A percentile compares a stretch with the other conserved stretches of the same genome.
Evolutionary conservation across 2,329 filamentous ascomycete genomes (phyloP).

Genomic region (Xylariaceae sp.): DNA sequence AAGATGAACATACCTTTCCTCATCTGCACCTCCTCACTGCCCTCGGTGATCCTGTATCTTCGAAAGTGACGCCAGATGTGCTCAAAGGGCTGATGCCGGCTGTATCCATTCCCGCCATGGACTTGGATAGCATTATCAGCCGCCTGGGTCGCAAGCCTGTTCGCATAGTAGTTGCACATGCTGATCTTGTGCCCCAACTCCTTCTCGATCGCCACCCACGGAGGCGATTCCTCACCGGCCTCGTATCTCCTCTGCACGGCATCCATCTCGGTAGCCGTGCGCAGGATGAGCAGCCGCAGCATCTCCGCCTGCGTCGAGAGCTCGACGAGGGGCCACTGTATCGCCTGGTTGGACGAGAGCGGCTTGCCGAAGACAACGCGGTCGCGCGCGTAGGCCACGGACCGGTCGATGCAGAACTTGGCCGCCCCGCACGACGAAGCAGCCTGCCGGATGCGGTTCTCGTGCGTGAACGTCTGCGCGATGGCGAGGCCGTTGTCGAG

Average conservation of each 20-base stretch:
- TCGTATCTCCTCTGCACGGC: conserved; percentile 35
- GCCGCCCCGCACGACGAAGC: conserved; percentile 55
- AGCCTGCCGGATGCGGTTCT: conserved; percentile 61
- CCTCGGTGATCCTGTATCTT: conserved; percentile 58
- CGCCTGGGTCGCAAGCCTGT: conserved; percentile 53
- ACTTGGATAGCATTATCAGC: conserved; percentile 60
- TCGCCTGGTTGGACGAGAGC: conserved; percentile 54
- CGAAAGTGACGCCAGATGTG: conserved; percentile 62
- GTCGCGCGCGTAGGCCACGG: conserved; percentile 49
- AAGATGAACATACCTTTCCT: conserved; percentile 36
- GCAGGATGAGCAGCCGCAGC: conserved; percentile 54
- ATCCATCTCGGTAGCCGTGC: conserved; percentile 59
- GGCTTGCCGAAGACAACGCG: conserved; percentile 52
- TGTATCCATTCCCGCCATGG: conserved; percentile 55
- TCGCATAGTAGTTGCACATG: conserved; percentile 64
- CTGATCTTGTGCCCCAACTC: conserved; percentile 55
- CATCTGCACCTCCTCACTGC: conserved; percentile 62
- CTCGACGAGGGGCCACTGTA: conserved; percentile 60
- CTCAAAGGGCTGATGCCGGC: conserved; percentile 51
- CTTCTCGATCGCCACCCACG: conserved; percentile 50
- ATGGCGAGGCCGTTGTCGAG: conserved; percentile 51
- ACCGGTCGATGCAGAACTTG: conserved; percentile 53
- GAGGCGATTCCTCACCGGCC: conserved; percentile 26
- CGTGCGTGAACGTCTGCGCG: conserved; percentile 60
- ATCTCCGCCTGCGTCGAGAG: conserved; percentile 57